Evolutionary conservation across 1,284 basidiomycete species (phyloP), one percentile per base, ranked within the genome.

Genomic region (Pyrrhoderma lamaoense): DNA sequence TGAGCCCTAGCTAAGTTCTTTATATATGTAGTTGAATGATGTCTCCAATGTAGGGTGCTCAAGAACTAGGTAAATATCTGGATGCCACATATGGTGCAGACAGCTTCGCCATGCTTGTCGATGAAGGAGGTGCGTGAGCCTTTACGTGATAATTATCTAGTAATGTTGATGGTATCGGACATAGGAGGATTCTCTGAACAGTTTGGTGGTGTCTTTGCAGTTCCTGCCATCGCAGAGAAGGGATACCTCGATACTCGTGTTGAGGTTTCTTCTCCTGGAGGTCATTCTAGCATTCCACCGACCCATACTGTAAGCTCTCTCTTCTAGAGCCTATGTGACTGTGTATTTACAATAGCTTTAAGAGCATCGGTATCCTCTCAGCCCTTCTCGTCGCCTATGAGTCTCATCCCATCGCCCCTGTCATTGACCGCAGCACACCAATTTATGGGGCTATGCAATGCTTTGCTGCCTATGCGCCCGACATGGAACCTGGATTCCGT

Each of bases 31-130:
- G n/a, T n/a, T n/a, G n/a, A n/a, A n/a, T n/a, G n/a, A n/a, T n/a
- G n/a, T n/a, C n/a, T n/a, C n/a, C n/a, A 13, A 37, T 23, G 11
- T 25, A 56, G 62, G 71, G 70, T 21, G 73, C 72, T 8, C 49
- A 58, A 9, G 51, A 65, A 40, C 56, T 75, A 37, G 62, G 63
- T 23, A 56, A 63, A n/a, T 62, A 67, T 54, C 57, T 81, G 25
- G 65, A 74, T 43, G 61, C 68, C 18, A 69, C 67, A 48, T 81
- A 76, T 59, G 80, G 80, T 37, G 58, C 68, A 47, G 65, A 80
- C 59, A 70, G 72, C 2, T 75, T 78, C 51, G 68, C 71, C 2
- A 69, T 82, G 63, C 65, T 83, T 34, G 68, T 82, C 34, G 71
- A 72, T 53, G 71, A 72, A 58, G 70, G 73, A 21, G 61, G 69